Evolutionary conservation across 352 stramenopile genomes (phyloP).

Genomic region (Pythium diclinum): DNA sequence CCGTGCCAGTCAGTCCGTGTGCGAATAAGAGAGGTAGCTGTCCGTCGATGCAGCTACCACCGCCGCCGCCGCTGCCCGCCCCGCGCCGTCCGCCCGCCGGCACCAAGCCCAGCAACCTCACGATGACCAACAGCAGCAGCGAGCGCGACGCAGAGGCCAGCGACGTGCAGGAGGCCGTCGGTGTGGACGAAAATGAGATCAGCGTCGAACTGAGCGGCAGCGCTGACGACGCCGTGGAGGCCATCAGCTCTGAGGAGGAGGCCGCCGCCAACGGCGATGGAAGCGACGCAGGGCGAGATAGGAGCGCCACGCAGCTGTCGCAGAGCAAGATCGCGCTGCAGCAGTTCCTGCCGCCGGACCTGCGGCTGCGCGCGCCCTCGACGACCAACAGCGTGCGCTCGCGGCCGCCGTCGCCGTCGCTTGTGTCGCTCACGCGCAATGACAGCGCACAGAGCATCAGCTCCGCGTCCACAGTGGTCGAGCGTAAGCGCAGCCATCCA

Average conservation of each 20-base stretch:
- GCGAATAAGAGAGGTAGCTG: neutral
- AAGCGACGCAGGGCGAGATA: neutral
- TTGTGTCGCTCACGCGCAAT: slow-evolving; percentile 12
- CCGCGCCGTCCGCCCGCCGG: neutral
- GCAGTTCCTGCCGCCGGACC: slow-evolving; percentile 10
- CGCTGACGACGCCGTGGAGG: neutral
- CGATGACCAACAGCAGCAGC: slow-evolving; percentile 25
- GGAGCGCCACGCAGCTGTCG: neutral
- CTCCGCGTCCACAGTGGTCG: slow-evolving; percentile 8
- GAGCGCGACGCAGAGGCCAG: slow-evolving; percentile 5
- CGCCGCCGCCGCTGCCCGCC: neutral
- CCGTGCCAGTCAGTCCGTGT: neutral
- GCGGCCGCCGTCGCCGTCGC: neutral
- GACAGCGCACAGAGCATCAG: slow-evolving; percentile 22
- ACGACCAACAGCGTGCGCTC: neutral
- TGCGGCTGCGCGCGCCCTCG: slow-evolving; percentile 6
- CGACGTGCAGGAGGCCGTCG: neutral
- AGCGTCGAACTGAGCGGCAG: neutral
- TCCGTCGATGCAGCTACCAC: neutral
- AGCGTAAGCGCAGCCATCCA: slow-evolving; percentile 18
- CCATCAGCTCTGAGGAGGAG: neutral
- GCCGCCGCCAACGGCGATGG: slow-evolving; percentile 1
- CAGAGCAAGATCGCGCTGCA: neutral
- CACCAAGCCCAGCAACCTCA: neutral
- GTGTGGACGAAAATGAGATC: neutral